A percentile compares a stretch with the other conserved stretches of the same genome.
Conservation (phyloP, 2,329 filamentous ascomycete species). For the Pseudogymnoascus sp. region DNA sequence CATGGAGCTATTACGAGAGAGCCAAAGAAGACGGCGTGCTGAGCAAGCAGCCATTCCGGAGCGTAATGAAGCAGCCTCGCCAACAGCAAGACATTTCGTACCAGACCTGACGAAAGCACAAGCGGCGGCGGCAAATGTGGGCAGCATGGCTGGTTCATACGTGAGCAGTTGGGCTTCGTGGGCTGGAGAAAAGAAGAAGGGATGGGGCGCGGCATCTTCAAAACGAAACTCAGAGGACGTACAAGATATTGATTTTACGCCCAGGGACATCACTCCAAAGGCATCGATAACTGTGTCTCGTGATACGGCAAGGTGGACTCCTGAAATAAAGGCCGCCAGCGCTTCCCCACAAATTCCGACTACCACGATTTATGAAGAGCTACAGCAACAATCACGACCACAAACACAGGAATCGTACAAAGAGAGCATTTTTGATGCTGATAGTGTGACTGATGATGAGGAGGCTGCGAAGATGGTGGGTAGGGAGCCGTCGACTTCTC, state of each 20-base stretch:
- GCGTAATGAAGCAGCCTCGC: constrained; percentile 17
- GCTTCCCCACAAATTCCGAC: not conserved
- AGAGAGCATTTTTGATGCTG: constrained; percentile 29
- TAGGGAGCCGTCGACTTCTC: not conserved
- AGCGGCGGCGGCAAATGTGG: constrained; percentile 41
- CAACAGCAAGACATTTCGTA: constrained; percentile 18
- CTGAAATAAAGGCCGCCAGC: not conserved
- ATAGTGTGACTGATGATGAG: constrained; percentile 10
- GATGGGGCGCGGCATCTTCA: constrained; percentile 21
- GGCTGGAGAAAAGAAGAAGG: constrained; percentile 68
- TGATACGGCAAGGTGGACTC: not conserved
- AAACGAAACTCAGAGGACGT: constrained; percentile 1
- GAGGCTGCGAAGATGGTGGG: not conserved
- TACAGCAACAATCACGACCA: constrained; percentile 14
- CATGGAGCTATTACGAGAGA: constrained; percentile 72
- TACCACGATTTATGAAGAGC: not conserved
- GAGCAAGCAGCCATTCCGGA: constrained; percentile 34
- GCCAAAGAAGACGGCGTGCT: constrained; percentile 58
- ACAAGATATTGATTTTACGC: not conserved
- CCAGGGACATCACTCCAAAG: not conserved
- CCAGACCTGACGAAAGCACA: constrained; percentile 38
- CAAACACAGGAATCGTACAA: constrained; percentile 23
- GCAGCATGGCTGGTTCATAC: constrained; percentile 53
- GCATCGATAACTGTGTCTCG: not conserved
- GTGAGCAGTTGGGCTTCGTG: constrained; percentile 62